A percentile compares a stretch with the other conserved stretches of the same genome.
Evolutionary conservation across 306 rosid species (phyloP).

Genomic region (Morella rubra): DNA sequence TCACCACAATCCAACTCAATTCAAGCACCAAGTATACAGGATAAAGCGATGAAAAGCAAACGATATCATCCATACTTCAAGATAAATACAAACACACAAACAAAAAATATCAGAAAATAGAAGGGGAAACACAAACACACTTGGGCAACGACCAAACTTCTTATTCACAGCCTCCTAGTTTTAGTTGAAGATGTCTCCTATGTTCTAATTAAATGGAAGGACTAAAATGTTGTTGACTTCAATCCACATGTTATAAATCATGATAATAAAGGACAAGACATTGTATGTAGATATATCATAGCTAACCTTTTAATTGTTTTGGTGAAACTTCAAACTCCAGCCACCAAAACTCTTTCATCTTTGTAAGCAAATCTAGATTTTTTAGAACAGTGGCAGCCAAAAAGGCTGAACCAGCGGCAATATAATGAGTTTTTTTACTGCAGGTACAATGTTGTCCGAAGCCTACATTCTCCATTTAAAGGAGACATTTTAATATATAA

Average conservation of each 20-base stretch:
- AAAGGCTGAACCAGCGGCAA: constrained; percentile 51
- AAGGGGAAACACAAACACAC: neutral
- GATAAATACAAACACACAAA: neutral
- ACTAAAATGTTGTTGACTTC: neutral
- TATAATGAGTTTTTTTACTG: constrained; percentile 48
- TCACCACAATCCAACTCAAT: neutral
- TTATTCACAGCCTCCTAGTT: neutral
- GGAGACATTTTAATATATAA: neutral
- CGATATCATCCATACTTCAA: neutral
- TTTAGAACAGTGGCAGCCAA: constrained; percentile 48
- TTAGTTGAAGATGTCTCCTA: neutral
- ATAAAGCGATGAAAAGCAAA: neutral
- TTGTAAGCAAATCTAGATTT: constrained; percentile 44
- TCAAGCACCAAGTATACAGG: neutral
- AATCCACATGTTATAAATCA: neutral
- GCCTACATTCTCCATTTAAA: constrained; percentile 36
- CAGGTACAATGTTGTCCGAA: constrained; percentile 51
- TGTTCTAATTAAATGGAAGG: neutral
- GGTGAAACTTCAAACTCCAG: constrained; percentile 49
- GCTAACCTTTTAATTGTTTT: constrained; percentile 43
- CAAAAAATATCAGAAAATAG: neutral
- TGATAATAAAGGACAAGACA: neutral
- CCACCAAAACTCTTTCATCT: constrained; percentile 49
- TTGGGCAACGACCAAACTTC: neutral
- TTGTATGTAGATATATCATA: neutral